These are phyloP conservation scores for Aureobasidium vineae DNA, from an alignment of 2,329 filamentous ascomycete species.

Conservation along the genomic window DNA sequence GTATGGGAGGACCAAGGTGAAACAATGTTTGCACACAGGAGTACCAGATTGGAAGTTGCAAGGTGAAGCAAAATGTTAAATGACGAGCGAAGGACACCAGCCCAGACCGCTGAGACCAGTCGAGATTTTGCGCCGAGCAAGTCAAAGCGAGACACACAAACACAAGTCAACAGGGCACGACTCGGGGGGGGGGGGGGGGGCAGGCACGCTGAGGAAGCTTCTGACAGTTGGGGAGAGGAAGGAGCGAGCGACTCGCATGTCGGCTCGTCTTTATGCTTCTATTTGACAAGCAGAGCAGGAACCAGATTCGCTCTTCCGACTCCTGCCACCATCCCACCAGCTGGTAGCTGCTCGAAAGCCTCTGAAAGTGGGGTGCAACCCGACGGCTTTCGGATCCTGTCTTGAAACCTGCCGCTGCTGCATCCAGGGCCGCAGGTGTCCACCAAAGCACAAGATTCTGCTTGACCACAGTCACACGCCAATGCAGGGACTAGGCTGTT, in stretches of 20 bases:
- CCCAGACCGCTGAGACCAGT: conserved; percentile 15
- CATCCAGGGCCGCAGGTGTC: background rate
- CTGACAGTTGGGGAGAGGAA: background rate
- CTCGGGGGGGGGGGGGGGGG: no score
- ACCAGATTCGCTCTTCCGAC: conserved; percentile 1
- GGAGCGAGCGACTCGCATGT: background rate
- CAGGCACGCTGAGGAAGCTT: background rate
- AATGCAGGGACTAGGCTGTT: conserved; percentile 8
- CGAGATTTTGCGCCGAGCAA: conserved; percentile 22
- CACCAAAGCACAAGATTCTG: conserved; percentile 19
- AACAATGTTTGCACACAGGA: background rate
- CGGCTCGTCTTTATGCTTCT: conserved; percentile 8
- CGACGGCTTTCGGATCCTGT: background rate
- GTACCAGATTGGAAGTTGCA: conserved; percentile 20
- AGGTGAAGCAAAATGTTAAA: conserved; percentile 7
- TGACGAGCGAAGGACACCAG: conserved; percentile 3
- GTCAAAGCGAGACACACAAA: conserved; percentile 15
- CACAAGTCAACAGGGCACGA: conserved; percentile 8
- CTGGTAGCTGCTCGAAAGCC: background rate
- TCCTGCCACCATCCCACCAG: conserved; percentile 1
- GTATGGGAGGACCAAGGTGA: background rate
- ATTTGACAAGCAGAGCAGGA: conserved; percentile 1
- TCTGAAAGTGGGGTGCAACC: conserved; percentile 9
- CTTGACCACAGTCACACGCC: conserved; percentile 18
- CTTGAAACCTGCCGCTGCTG: conserved; percentile 14